Conservation (phyloP, 495 filamentous ascomycete genomes). For the Neurospora hispaniola region DNA sequence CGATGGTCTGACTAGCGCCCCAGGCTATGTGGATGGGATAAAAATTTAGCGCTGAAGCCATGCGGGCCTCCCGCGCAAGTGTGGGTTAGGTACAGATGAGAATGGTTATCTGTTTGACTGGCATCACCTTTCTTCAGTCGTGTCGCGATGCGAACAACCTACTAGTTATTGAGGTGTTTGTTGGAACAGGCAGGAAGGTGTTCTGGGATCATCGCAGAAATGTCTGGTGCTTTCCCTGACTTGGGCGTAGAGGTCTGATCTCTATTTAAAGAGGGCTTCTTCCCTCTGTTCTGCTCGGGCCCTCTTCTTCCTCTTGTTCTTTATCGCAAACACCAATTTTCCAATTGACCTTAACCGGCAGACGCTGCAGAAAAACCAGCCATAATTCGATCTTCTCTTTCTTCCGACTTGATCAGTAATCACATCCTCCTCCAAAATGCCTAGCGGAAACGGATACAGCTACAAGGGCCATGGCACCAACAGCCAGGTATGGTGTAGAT, state of each 20-base stretch:
- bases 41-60: background rate
- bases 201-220: background rate
- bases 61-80: background rate
- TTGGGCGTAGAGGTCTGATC: too few relatives aligned
- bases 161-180: background rate
- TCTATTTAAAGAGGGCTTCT: background rate
- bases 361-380: background rate
- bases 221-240: background rate
- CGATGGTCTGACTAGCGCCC: too few relatives aligned
- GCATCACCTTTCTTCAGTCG: background rate
- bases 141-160: background rate
- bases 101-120: background rate
- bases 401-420: conserved; percentile 10
- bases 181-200: background rate
- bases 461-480: conserved; percentile 35
- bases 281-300: background rate
- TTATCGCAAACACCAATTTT: background rate
- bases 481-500: conserved; percentile 21
- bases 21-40: background rate
- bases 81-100: background rate
- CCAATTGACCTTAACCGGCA: background rate
- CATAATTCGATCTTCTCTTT: background rate
- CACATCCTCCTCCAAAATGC: conserved; percentile 11
- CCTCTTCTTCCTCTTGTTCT: background rate
- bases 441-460: conserved; percentile 27